phyloP scores from a whole-genome alignment of 1,139 yeast species.

The Yamadazyma dushanensis region DNA sequence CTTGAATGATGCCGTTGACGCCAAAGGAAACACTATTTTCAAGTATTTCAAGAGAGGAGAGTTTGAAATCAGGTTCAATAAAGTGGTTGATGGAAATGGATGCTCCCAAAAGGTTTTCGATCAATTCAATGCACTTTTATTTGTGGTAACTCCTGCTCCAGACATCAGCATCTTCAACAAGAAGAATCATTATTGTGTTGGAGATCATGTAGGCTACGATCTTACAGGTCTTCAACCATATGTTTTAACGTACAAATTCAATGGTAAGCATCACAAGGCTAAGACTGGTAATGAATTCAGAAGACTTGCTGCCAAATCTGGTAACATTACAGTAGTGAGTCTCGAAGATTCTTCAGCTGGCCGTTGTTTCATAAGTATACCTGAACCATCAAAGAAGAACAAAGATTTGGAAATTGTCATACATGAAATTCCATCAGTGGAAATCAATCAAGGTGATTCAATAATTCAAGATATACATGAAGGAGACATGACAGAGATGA shows the following conservation, averaged over 20 bases:
- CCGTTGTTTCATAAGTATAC: slow-evolving; percentile 66
- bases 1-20: slow-evolving; percentile 15
- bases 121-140: slow-evolving; percentile 34
- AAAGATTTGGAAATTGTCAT: slow-evolving; percentile 53
- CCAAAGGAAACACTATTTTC: slow-evolving; percentile 9
- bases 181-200: slow-evolving; percentile 73
- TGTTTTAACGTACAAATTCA: slow-evolving; percentile 70
- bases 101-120: slow-evolving; percentile 50
- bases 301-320: slow-evolving; percentile 81
- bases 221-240: slow-evolving; percentile 82
- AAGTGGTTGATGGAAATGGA: slow-evolving; percentile 68
- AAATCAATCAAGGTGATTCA: slow-evolving; percentile 73
- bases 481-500: slow-evolving; percentile 79
- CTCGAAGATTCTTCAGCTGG: slow-evolving; percentile 73
- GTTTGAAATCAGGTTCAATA: slow-evolving; percentile 58
- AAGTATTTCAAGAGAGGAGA: slow-evolving; percentile 32
- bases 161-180: slow-evolving; percentile 45
- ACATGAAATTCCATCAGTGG: slow-evolving; percentile 90
- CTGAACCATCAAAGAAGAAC: slow-evolving; percentile 32
- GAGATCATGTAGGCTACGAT: slow-evolving; percentile 80
- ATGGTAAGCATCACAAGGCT: slow-evolving; percentile 60
- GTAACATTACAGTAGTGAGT: slow-evolving; percentile 65
- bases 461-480: slow-evolving; percentile 81
- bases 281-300: slow-evolving; percentile 55
- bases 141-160: slow-evolving; percentile 77